These are phyloP conservation scores for Sequoia sempervirens DNA, from an alignment of 75 land plant genomes.

Conservation along the genomic window DNA sequence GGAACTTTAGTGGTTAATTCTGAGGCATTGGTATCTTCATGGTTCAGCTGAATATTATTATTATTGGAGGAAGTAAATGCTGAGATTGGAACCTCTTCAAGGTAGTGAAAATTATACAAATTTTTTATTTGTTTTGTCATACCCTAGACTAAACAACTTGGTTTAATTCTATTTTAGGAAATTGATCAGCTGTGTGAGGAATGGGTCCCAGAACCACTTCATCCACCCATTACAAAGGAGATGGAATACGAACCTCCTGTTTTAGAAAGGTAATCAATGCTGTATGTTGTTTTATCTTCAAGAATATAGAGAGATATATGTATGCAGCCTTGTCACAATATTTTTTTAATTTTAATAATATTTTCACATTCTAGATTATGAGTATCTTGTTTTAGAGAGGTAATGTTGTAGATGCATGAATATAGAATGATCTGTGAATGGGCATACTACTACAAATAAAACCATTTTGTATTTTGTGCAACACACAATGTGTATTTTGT, in stretches of 20 bases:
- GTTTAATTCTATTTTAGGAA: constrained; percentile 45
- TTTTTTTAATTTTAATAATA: neutral
- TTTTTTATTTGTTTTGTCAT: neutral
- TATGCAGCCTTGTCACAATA: neutral
- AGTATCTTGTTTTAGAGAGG: neutral
- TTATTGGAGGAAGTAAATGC: neutral
- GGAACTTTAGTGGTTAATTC: neutral
- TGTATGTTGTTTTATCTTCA: neutral
- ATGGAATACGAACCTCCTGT: constrained; percentile 65
- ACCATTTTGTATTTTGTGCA: neutral
- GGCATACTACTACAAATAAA: neutral
- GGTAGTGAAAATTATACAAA: neutral
- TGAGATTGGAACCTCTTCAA: neutral
- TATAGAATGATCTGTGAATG: neutral
- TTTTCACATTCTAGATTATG: neutral
- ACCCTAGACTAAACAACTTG: neutral
- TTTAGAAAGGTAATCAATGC: constrained; percentile 57
- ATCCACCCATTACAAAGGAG: constrained; percentile 68
- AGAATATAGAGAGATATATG: neutral
- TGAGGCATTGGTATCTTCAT: neutral
- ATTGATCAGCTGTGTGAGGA: constrained; percentile 88
- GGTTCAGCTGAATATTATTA: neutral
- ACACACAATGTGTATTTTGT: neutral
- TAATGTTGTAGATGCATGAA: neutral
- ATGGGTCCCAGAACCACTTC: constrained; percentile 91